Evolutionary conservation across 495 filamentous ascomycete species (phyloP).

Genomic region (Penicillium daleae): DNA sequence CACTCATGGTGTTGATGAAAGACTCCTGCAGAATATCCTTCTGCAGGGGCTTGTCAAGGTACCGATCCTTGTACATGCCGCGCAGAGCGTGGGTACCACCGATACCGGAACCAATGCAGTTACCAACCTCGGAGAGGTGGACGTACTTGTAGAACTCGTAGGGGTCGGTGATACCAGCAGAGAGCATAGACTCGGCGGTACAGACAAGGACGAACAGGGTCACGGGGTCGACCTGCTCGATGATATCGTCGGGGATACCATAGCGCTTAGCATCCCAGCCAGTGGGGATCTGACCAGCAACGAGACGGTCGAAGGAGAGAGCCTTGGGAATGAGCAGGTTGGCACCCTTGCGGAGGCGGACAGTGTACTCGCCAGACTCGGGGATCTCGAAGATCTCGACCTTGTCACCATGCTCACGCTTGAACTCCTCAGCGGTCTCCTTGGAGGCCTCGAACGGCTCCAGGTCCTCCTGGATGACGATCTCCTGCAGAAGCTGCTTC

Average conservation of each 20-base stretch:
- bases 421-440: slow-evolving; percentile 97
- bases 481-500: slow-evolving; percentile 97
- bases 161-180: slow-evolving; percentile 96
- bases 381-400: slow-evolving; percentile 94
- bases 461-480: slow-evolving; percentile 93
- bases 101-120: slow-evolving; percentile 97
- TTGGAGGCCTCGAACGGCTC: slow-evolving; percentile 97
- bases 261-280: slow-evolving; percentile 96
- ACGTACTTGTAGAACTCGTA: slow-evolving; percentile 99
- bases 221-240: slow-evolving; percentile 94
- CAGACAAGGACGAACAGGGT: slow-evolving; percentile 94
- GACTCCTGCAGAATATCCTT: slow-evolving; percentile 99
- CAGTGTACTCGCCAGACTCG: slow-evolving; percentile 93
- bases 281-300: slow-evolving; percentile 94
- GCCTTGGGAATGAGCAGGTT: slow-evolving; percentile 95
- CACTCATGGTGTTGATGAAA: slow-evolving; percentile 99
- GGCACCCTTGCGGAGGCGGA: slow-evolving; percentile 92
- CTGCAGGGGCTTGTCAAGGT: slow-evolving; percentile 94
- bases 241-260: slow-evolving; percentile 96
- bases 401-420: slow-evolving; percentile 93
- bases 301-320: slow-evolving; percentile 92
- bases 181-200: slow-evolving; percentile 85
- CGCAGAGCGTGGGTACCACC: slow-evolving; percentile 89
- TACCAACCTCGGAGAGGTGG: slow-evolving; percentile 96
- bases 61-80: slow-evolving; percentile 98